These are phyloP conservation scores for Nothomitra cinnamomea DNA, from an alignment of 2,329 filamentous ascomycete genomes.

Conservation along the genomic window DNA sequence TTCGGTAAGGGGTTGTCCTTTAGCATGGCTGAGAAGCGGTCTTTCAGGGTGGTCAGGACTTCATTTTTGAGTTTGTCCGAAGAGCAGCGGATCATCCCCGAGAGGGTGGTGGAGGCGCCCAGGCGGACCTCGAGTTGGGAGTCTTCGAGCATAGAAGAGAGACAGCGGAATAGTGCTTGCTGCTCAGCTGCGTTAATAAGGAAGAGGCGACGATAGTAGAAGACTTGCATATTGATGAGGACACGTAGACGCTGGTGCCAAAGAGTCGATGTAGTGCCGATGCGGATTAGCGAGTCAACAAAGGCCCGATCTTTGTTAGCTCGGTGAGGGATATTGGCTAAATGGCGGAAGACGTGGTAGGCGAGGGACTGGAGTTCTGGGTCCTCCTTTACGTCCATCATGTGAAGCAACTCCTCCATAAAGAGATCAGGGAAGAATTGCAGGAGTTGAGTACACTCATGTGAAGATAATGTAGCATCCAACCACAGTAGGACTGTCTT, in stretches of 20 bases:
- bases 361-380: slow-evolving; percentile 86
- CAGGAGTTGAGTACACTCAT: slow-evolving; percentile 81
- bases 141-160: slow-evolving; percentile 91
- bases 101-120: slow-evolving; percentile 79
- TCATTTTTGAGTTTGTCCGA: slow-evolving; percentile 61
- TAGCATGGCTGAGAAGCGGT: not conserved
- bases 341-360: slow-evolving; percentile 90
- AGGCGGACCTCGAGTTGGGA: slow-evolving; percentile 84
- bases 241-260: slow-evolving; percentile 95
- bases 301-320: slow-evolving; percentile 72
- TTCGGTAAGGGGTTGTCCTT: slow-evolving; percentile 69
- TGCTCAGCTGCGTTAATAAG: slow-evolving; percentile 60
- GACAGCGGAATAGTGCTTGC: slow-evolving; percentile 68
- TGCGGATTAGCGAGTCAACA: slow-evolving; percentile 69
- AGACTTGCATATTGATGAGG: slow-evolving; percentile 94
- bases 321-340: slow-evolving; percentile 88
- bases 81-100: slow-evolving; percentile 96
- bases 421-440: slow-evolving; percentile 82
- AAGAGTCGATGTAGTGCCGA: slow-evolving; percentile 65
- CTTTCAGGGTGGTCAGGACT: slow-evolving; percentile 35
- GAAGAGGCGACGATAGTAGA: slow-evolving; percentile 95
- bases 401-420: slow-evolving; percentile 85
- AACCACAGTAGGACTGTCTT: slow-evolving; percentile 96
- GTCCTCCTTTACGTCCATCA: slow-evolving; percentile 99
- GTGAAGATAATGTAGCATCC: slow-evolving; percentile 74